phyloP scores from a whole-genome alignment of 257 asterid genomes.

The Lantana camara region DNA sequence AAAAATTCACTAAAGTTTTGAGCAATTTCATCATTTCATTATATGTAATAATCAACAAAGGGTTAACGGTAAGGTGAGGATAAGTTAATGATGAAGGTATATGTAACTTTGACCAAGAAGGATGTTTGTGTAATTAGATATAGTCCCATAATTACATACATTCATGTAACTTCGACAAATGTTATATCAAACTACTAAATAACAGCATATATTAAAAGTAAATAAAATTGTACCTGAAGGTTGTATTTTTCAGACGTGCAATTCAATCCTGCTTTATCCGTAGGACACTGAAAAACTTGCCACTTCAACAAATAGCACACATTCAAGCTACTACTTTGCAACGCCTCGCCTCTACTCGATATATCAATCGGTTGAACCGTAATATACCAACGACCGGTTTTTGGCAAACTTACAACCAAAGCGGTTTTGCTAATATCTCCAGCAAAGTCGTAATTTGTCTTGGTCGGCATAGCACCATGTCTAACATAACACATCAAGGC shows the following conservation, averaged over 20 bases:
- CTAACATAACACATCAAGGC: conserved; percentile 72
- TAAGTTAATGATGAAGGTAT: no score
- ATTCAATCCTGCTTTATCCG: conserved; percentile 75
- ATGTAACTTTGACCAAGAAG: no score
- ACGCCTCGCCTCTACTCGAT: conserved; percentile 35
- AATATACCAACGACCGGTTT: conserved; percentile 85
- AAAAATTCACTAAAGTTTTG: no score
- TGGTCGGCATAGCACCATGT: conserved; percentile 57
- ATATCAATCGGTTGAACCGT: conserved; percentile 50
- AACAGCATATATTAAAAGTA: no score
- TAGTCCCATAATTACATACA: no score
- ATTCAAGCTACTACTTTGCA: conserved; percentile 31
- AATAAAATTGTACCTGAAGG: conserved; percentile 66
- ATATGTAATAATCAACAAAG: no score
- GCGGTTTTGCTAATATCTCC: conserved; percentile 63
- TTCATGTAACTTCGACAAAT: no score
- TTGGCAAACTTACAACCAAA: conserved; percentile 66
- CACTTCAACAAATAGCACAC: conserved; percentile 68
- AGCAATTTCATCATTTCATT: no score
- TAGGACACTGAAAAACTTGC: conserved; percentile 78
- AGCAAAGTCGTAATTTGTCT: conserved; percentile 65
- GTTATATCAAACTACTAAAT: no score
- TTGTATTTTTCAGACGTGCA: conserved; percentile 71
- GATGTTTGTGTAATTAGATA: no score
- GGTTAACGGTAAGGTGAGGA: no score